phyloP scores from a whole-genome alignment of 2,329 filamentous ascomycete genomes.

The Aspergillus brasiliensis region DNA sequence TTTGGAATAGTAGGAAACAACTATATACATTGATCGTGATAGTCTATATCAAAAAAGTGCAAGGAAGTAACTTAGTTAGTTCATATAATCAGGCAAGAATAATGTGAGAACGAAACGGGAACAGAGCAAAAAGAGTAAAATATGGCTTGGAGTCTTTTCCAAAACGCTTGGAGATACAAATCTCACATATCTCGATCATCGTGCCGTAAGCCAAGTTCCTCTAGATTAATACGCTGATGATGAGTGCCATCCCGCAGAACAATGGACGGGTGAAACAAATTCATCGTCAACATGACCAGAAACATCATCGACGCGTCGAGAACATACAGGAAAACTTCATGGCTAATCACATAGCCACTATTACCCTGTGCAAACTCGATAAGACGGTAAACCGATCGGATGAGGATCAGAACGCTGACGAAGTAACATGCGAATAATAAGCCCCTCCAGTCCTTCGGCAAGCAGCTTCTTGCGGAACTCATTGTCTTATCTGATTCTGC shows the following conservation, averaged over 20 bases:
- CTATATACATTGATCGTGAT: too few species aligned
- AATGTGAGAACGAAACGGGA: too few species aligned
- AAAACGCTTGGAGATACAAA: too few species aligned
- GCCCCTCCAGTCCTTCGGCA: not conserved
- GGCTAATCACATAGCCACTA: conserved; percentile 6
- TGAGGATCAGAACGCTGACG: not conserved
- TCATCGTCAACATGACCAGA: conserved; percentile 11
- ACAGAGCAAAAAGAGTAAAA: too few species aligned
- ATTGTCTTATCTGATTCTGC: not conserved
- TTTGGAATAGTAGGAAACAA: too few species aligned
- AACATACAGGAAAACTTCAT: conserved; percentile 9
- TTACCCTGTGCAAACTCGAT: conserved; percentile 11
- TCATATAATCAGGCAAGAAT: too few species aligned
- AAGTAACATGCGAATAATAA: not conserved
- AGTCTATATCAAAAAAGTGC: too few species aligned
- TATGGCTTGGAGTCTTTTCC: too few species aligned
- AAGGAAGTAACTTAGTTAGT: too few species aligned
- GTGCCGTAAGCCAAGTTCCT: not conserved
- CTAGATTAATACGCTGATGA: not conserved
- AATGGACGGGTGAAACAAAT: conserved; percentile 11
- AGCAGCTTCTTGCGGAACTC: not conserved
- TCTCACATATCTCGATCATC: not conserved
- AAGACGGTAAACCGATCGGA: conserved; percentile 4
- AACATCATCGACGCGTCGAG: conserved; percentile 13
- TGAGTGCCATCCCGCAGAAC: not conserved